Percentiles rank a stretch among this genome's conserved stretches.
phyloP scores from a whole-genome alignment of 805 yeast genomes.

The Pichia manshurica region DNA sequence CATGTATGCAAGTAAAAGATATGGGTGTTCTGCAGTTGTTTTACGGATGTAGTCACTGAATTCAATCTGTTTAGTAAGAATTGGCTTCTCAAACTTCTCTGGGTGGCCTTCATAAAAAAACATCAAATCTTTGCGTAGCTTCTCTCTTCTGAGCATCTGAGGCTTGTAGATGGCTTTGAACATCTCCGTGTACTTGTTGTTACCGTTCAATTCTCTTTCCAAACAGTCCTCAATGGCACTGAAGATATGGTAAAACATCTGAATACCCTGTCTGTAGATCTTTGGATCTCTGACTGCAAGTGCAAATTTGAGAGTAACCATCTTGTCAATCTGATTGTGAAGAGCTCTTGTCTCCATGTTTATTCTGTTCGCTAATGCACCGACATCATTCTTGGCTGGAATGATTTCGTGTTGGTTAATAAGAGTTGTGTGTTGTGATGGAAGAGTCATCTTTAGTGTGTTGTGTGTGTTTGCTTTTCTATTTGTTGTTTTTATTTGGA shows the following conservation, averaged over 20 bases:
- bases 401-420: constrained; percentile 45
- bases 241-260: constrained; percentile 65
- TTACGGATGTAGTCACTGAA: constrained; percentile 56
- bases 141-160: constrained; percentile 56
- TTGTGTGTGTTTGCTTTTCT: background rate
- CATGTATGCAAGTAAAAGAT: constrained; percentile 69
- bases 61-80: constrained; percentile 54
- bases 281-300: constrained; percentile 70
- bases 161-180: constrained; percentile 62
- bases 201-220: constrained; percentile 38
- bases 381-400: constrained; percentile 74
- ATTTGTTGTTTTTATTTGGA: background rate
- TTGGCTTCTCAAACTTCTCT: constrained; percentile 52
- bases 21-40: constrained; percentile 56
- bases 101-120: constrained; percentile 56
- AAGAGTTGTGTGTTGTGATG: constrained; percentile 12
- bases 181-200: constrained; percentile 39
- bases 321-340: constrained; percentile 65
- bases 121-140: constrained; percentile 55
- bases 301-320: constrained; percentile 64
- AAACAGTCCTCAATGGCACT: constrained; percentile 54
- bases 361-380: constrained; percentile 80
- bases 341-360: constrained; percentile 58
- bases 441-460: background rate
- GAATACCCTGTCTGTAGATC: constrained; percentile 76